A percentile compares a stretch with the other conserved stretches of the same genome.
These are phyloP conservation scores for Oleoguttula mirabilis DNA, from an alignment of 495 filamentous ascomycete genomes.

Conservation along the genomic window DNA sequence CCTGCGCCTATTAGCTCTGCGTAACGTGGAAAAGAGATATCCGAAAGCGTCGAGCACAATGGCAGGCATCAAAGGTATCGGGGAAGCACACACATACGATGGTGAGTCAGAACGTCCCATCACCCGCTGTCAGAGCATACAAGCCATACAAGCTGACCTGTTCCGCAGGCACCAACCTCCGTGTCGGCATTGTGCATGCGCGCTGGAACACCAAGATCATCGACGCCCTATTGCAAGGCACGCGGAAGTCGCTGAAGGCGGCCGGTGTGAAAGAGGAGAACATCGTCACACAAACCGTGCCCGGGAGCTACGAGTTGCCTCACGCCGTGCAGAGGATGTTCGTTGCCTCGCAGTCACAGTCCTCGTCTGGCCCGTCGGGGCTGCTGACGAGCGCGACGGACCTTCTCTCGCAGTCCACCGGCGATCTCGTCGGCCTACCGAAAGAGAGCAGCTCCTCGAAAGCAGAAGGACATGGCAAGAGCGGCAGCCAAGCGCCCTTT, in stretches of 20 bases:
- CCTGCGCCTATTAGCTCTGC: no score
- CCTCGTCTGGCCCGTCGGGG: background rate
- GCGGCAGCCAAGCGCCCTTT: conserved; percentile 48
- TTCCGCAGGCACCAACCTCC: conserved; percentile 58
- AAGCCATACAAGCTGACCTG: background rate
- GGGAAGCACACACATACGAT: conserved; percentile 23
- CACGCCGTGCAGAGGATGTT: conserved; percentile 62
- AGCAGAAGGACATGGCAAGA: conserved; percentile 16
- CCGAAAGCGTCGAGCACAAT: no score
- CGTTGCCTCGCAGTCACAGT: conserved; percentile 5
- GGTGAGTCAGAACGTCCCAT: no score
- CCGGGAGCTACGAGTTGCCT: conserved; percentile 87
- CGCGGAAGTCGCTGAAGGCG: conserved; percentile 46
- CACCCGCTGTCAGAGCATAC: background rate
- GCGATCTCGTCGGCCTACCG: conserved; percentile 61
- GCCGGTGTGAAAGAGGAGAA: conserved; percentile 77
- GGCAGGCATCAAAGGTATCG: conserved; percentile 25
- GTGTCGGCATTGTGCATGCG: conserved; percentile 89
- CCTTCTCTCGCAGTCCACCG: conserved; percentile 48
- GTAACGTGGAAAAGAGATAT: no score
- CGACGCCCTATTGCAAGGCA: conserved; percentile 63
- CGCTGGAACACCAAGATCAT: conserved; percentile 83
- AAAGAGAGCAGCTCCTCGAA: conserved; percentile 2
- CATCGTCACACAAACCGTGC: conserved; percentile 78
- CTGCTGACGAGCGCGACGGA: conserved; percentile 11